Conservation (phyloP, 202 grass and related monocot genomes). For the Zoysia matrella region DNA sequence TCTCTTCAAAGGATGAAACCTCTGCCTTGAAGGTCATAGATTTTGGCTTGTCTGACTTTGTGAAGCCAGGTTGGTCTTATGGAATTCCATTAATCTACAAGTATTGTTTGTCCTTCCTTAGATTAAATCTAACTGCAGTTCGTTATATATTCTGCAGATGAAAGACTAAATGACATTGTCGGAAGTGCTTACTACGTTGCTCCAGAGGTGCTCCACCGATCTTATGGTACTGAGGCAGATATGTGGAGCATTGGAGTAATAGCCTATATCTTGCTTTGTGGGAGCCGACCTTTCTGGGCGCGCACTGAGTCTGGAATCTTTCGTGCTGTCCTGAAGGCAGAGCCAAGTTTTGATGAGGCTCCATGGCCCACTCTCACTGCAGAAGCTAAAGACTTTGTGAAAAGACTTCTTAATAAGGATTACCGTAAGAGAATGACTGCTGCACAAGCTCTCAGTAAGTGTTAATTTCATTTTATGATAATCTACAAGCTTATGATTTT, state of each 20-base stretch:
- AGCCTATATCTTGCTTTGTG: slow-evolving; percentile 13
- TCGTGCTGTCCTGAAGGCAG: slow-evolving; percentile 95
- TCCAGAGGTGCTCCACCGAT: too few relatives aligned
- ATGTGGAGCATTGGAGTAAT: too few relatives aligned
- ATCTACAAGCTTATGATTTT: neutral
- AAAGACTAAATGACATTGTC: slow-evolving; percentile 98
- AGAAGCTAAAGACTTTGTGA: slow-evolving; percentile 97
- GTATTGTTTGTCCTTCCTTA: slow-evolving; percentile 30
- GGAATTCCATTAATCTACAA: slow-evolving; percentile 7
- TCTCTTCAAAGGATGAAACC: slow-evolving; percentile 78
- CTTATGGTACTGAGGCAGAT: too few relatives aligned
- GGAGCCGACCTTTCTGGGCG: slow-evolving; percentile 94
- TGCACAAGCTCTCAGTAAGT: slow-evolving; percentile 93
- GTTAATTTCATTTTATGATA: slow-evolving; percentile 5
- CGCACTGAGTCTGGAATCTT: slow-evolving; percentile 99
- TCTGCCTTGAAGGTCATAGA: slow-evolving; percentile 96
- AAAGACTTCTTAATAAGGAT: slow-evolving; percentile 97
- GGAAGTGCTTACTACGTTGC: too few relatives aligned
- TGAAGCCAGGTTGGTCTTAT: slow-evolving; percentile 86
- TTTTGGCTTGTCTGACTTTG: slow-evolving; percentile 99
- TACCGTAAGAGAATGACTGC: slow-evolving; percentile 30
- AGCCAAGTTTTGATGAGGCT: slow-evolving; percentile 8
- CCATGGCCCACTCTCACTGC: slow-evolving; percentile 88
- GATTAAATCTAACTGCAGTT: slow-evolving; percentile 19
- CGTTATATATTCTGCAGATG: slow-evolving; percentile 59